Base-by-base conservation (phyloP, 202 grass and related monocot species). In the Carex arenaria region DNA sequence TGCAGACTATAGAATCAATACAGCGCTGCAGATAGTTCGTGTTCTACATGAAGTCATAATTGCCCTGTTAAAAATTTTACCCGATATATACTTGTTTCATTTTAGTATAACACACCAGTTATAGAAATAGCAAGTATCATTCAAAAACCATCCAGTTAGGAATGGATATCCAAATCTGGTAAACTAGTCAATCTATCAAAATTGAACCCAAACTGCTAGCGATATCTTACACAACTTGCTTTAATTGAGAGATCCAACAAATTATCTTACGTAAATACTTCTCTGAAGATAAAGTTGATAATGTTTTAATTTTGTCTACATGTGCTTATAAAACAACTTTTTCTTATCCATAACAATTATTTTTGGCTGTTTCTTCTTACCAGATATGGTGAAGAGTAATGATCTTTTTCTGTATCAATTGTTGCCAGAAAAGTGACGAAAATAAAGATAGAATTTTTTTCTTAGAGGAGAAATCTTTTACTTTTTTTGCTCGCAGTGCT, bases 201-300 rank as follows among this genome's bases (percentile, higher is more conserved):
- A 45, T 52, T 51, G 1, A 52, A 52, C 67, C 36, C 43, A 4
- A 73, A 14, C 2, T 51, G 42, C 69, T 49, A 52, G 20, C 6
- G 20, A 72, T 45, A 45, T 22, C 43, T 23, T 49, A 20, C 2
- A 14, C 4, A 51, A 26, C 10, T 26, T 73, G 14, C 10, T 26
- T 73, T 3, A 53, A 15, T 52, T 51, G 45, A 52, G 19, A 73
- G 43, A 73, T 13, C 70, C 70, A 52, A 51, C 7, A 20, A 73
- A 73, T 73, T 73, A 20, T 23, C 42, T 28, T 73, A 73, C n/a
- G 68, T 10, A 72, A 72, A 72, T 49, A 49, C 68, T 49, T 72
- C n/a, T 23, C n/a, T 23, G 40, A 38, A 38, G 36, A 38, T 38
- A 38, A 26, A 72, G 42, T 22, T 72, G 0, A 47, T 72, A 47